These are phyloP conservation scores for Metschnikowia aberdeeniae DNA, from an alignment of 805 yeast genomes.

Conservation along the genomic window DNA sequence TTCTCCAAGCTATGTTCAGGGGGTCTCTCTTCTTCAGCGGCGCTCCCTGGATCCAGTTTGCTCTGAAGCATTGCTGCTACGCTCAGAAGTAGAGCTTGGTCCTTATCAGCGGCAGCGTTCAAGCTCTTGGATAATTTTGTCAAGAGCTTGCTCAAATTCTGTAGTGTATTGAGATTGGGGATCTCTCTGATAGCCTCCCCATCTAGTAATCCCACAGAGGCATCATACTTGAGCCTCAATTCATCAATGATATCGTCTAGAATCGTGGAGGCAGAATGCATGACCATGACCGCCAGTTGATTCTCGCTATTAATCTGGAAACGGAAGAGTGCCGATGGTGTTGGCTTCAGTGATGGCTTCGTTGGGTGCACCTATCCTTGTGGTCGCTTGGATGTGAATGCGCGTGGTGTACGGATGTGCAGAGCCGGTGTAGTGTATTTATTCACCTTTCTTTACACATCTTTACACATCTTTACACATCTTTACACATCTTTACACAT, in stretches of 20 bases:
- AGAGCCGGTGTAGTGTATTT: too few relatives aligned
- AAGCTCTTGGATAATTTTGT: constrained; percentile 38
- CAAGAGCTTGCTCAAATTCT: constrained; percentile 43
- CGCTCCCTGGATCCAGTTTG: constrained; percentile 3
- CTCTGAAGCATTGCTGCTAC: constrained; percentile 14
- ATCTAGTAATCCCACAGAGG: constrained; percentile 54
- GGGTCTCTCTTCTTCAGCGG: constrained; percentile 1
- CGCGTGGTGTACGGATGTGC: constrained; percentile 5
- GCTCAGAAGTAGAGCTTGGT: constrained; percentile 22
- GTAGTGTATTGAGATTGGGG: constrained; percentile 40
- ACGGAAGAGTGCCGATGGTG: too few relatives aligned
- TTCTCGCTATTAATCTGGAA: too few relatives aligned
- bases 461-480: too few relatives aligned
- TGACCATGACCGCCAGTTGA: constrained; percentile 4
- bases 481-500: too few relatives aligned
- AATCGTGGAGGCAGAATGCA: constrained; percentile 35
- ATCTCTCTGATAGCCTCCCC: constrained; percentile 49
- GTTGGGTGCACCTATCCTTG: too few relatives aligned
- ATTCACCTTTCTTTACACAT: too few relatives aligned
- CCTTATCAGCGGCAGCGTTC: constrained; percentile 29
- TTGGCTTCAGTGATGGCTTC: too few relatives aligned
- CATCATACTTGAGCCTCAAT: constrained; percentile 52
- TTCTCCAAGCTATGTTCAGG: constrained; percentile 1
- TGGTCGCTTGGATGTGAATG: neutral
- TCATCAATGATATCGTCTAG: constrained; percentile 51